phyloP scores from a whole-genome alignment of 768 basidiomycete genomes.

The Lanmaoa rubissima region DNA sequence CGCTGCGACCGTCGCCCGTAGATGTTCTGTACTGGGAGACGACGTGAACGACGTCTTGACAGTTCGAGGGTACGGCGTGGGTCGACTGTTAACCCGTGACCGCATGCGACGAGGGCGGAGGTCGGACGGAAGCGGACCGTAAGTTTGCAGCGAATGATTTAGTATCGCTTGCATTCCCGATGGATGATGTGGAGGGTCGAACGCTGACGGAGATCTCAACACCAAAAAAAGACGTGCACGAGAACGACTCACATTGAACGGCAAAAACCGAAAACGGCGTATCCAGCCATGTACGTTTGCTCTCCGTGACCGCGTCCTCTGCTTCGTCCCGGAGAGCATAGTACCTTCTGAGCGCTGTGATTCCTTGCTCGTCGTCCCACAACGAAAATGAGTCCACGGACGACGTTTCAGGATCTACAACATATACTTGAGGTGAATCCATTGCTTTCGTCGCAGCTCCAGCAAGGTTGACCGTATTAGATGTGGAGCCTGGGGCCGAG shows the following conservation, averaged over 20 bases:
- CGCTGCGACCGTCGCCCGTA: conserved; percentile 24
- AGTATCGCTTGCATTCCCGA: conserved; percentile 71
- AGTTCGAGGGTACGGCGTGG: conserved; percentile 69
- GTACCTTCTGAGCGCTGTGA: conserved; percentile 61
- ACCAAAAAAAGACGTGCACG: not conserved
- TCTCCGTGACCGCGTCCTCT: conserved; percentile 62
- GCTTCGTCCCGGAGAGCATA: conserved; percentile 71
- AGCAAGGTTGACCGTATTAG: conserved; percentile 27
- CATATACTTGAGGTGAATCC: conserved; percentile 43
- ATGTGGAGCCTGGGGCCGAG: conserved; percentile 19
- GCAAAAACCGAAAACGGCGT: conserved; percentile 74
- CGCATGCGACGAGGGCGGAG: conserved; percentile 61
- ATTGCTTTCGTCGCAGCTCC: conserved; percentile 23
- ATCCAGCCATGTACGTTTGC: conserved; percentile 62
- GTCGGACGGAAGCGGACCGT: conserved; percentile 71
- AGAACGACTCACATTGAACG: conserved; percentile 59
- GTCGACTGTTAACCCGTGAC: conserved; percentile 66
- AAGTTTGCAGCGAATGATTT: conserved; percentile 69
- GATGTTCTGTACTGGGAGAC: conserved; percentile 35
- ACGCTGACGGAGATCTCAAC: conserved; percentile 44
- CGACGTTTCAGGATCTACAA: conserved; percentile 56
- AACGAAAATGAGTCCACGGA: conserved; percentile 43
- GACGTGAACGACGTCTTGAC: conserved; percentile 45
- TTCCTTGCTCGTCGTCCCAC: conserved; percentile 72
- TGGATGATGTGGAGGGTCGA: conserved; percentile 64